Evolutionary conservation across 495 filamentous ascomycete genomes (phyloP).

Genomic region (Penicillium cinerascens): DNA sequence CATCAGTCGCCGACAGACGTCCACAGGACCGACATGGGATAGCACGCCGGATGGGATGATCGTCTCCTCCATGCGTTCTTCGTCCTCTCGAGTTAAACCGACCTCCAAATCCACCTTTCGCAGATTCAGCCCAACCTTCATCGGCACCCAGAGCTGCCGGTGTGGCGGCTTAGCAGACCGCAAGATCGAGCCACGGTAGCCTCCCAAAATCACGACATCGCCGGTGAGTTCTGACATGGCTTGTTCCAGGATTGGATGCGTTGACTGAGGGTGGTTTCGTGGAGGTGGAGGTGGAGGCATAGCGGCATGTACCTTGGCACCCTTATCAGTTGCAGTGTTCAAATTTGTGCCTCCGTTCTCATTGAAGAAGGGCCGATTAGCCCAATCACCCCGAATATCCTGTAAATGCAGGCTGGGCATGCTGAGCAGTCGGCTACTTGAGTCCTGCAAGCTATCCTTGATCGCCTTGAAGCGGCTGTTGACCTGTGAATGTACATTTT

Average conservation of each 20-base stretch:
- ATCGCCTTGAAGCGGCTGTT: conserved; percentile 91
- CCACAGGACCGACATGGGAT: conserved; percentile 85
- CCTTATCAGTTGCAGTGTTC: conserved; percentile 7
- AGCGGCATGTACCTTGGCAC: not conserved
- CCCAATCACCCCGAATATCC: conserved; percentile 46
- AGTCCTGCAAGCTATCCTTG: conserved; percentile 78
- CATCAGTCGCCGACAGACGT: conserved; percentile 79
- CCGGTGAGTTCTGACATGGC: conserved; percentile 70
- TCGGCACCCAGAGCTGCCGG: conserved; percentile 85
- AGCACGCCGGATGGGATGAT: conserved; percentile 85
- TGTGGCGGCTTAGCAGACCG: conserved; percentile 79
- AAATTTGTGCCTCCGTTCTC: conserved; percentile 18
- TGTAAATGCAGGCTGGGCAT: conserved; percentile 54
- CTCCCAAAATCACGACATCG: conserved; percentile 85
- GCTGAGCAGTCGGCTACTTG: conserved; percentile 67
- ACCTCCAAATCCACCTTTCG: conserved; percentile 91
- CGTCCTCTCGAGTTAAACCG: conserved; percentile 77
- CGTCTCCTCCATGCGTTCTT: conserved; percentile 75
- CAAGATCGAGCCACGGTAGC: conserved; percentile 84
- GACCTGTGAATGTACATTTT: conserved; percentile 68
- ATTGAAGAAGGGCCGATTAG: conserved; percentile 25
- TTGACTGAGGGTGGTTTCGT: conserved; percentile 28
- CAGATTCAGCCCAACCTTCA: conserved; percentile 91
- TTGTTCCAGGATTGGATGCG: conserved; percentile 54
- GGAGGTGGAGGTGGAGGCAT: conserved; percentile 22